Evolutionary conservation across 257 asterid species (phyloP).

Genomic region (Solanum chmielewskii): DNA sequence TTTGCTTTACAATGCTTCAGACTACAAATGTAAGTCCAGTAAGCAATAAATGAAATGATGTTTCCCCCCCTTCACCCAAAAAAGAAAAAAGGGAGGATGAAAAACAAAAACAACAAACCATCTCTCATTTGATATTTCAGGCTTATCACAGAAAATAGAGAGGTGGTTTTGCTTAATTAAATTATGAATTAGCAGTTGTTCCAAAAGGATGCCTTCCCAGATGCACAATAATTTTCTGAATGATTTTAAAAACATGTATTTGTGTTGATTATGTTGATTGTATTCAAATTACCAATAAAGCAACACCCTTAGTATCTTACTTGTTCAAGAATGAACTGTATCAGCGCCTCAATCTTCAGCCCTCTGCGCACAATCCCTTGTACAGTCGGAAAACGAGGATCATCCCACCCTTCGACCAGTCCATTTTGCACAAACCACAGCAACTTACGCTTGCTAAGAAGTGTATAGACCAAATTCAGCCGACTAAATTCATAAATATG

Average conservation of each 20-base stretch:
- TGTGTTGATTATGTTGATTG: not conserved
- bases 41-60: not conserved
- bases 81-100: not conserved
- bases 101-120: not conserved
- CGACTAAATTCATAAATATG: slow-evolving; percentile 83
- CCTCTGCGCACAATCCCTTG: slow-evolving; percentile 98
- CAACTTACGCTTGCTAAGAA: slow-evolving; percentile 96
- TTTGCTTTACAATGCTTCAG: not conserved
- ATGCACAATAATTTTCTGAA: not conserved
- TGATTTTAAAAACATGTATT: not conserved
- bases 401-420: slow-evolving; percentile 96
- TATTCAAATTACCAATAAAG: not conserved
- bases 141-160: not conserved
- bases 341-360: slow-evolving; percentile 70
- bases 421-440: slow-evolving; percentile 98
- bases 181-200: not conserved
- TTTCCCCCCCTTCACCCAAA: not conserved
- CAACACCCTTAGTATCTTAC: slow-evolving; percentile 17
- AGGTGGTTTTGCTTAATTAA: not conserved
- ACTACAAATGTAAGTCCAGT: not conserved
- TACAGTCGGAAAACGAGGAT: slow-evolving; percentile 95
- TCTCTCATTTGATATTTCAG: not conserved
- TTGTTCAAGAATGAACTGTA: slow-evolving; percentile 91
- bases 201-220: not conserved
- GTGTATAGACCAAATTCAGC: slow-evolving; percentile 84